These are phyloP conservation scores for Erysimum pusillum DNA, from an alignment of 441 rosid genomes.

Conservation along the genomic window DNA sequence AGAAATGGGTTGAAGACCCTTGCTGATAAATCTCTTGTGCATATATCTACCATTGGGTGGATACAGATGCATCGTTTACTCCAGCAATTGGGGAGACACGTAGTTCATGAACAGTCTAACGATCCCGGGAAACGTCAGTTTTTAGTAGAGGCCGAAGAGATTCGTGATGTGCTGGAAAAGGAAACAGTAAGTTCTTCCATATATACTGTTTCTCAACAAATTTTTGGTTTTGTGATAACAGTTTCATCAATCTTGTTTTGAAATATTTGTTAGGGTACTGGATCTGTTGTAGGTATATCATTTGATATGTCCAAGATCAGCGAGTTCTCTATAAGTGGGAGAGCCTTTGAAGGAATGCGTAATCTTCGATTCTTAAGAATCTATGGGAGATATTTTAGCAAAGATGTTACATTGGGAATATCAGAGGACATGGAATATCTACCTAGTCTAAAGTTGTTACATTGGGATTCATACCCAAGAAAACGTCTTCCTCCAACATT, in stretches of 20 bases:
- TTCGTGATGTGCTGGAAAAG: not conserved
- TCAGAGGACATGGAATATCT: conserved; percentile 3
- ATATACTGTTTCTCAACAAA: not conserved
- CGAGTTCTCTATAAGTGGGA: not conserved
- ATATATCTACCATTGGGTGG: not conserved
- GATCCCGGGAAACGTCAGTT: conserved; percentile 14
- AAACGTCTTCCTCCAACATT: conserved; percentile 1
- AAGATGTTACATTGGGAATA: not conserved
- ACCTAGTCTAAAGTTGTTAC: conserved; percentile 23
- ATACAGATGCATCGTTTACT: not conserved
- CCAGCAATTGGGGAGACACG: conserved; percentile 1
- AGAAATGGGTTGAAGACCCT: not conserved
- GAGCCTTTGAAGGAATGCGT: conserved; percentile 13
- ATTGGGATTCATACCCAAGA: conserved; percentile 33
- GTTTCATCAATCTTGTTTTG: not conserved
- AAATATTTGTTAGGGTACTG: conserved; percentile 1
- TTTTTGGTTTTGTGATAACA: not conserved
- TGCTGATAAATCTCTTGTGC: not conserved
- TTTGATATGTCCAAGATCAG: not conserved
- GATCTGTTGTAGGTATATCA: conserved; percentile 13
- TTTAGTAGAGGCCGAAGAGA: not conserved
- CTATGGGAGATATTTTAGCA: not conserved
- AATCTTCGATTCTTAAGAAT: not conserved
- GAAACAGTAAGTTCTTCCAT: not conserved
- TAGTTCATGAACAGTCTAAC: not conserved